Base-by-base conservation (phyloP, 108 stramenopile species). In the Skeletonema costatum region DNA sequence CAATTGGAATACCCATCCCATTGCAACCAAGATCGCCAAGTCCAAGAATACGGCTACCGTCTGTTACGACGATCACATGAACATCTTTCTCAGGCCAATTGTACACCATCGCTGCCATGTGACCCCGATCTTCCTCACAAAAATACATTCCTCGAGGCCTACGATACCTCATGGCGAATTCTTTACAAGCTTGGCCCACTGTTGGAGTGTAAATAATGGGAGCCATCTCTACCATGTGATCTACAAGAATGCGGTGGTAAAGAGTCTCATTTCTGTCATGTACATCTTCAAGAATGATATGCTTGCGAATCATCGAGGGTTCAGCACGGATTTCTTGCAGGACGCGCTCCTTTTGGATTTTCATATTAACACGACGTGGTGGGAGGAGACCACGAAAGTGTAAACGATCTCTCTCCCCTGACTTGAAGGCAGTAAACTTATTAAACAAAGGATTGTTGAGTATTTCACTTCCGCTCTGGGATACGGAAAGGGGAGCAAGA, bases 201-300 rank as follows among this genome's bases (percentile, higher is more conserved):
- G 98, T 99, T 32, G 99, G 99, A 2, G 99, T 99, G 90, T 99
- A 99, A 72, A 99, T 97, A 63, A 98, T 75, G 8, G 98, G 98
- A 48, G 97, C 97, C 88, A 98, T 88, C 85, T 99, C 98, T 56
- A 93, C 93, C 61, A 98, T 93, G 83, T 99, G 92, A 73, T 94
- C 92, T 11, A 96, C 90, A 58, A 99, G 86, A 16, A 98, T 74
- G 0, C 97, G 87, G 76, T 99, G 98, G 83, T 97, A 99, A 59
- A 99, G 84, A 25, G 98, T 98, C 78, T 98, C 98, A 87, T 99
- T 98, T 16, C 91, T 82, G 70, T 98, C 98, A 73, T 97, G 97
- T 51, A 99, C 78, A 60, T 94, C 94, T 75, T 93, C 92, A 73
- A 99, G 77, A 84, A 87, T 95, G 41, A 90, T 66, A 82, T 97